Evolutionary conservation across 106 monocot species (phyloP), one percentile per base, ranked within the genome.

Genomic region (Acorus calamus): DNA sequence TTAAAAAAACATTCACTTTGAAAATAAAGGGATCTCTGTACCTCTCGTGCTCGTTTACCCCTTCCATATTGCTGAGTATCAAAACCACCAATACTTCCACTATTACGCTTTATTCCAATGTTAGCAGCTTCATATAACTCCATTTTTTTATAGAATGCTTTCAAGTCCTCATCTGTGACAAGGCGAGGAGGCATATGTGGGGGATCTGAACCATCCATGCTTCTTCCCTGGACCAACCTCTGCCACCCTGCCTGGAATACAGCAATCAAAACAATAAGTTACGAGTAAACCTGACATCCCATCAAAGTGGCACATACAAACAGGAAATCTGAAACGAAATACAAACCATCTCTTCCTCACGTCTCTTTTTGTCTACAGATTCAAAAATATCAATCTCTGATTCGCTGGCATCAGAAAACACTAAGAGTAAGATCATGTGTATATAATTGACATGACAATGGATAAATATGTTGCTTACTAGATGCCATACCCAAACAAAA

Each of bases 21-120:
- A 53, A 61, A 49, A 44, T 3, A 2, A 52, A 44, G 44, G 2
- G 3, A 61, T 42, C 28, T 42, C 0, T 2, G 7, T 63, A 98
- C 98, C 98, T 98, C 98, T 55, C 98, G 91, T 64, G 98, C 83
- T 44, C 98, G 78, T 88, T 98, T 98, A 44, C 98, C 98, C 85
- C 98, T 88, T 61, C 98, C 98, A 71, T 98, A 98, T 4, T 92
- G 87, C 68, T 92, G 83, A 4, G 92, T 85, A 62, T 98, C 98
- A 66, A 88, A 83, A 41, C 78, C 77, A 12, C 79, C 77, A 64
- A 72, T 53, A 53, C 56, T 13, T 62, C 73, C 83, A 53, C 73
- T 73, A 69, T 78, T 92, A 61, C 73, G 77, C 67, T 92, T 88
- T 14, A 75, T 48, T 55, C 60, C 73, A 3, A 51, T 60, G 71